phyloP scores from a whole-genome alignment of 306 rosid species.

The Cajanus cajan region DNA sequence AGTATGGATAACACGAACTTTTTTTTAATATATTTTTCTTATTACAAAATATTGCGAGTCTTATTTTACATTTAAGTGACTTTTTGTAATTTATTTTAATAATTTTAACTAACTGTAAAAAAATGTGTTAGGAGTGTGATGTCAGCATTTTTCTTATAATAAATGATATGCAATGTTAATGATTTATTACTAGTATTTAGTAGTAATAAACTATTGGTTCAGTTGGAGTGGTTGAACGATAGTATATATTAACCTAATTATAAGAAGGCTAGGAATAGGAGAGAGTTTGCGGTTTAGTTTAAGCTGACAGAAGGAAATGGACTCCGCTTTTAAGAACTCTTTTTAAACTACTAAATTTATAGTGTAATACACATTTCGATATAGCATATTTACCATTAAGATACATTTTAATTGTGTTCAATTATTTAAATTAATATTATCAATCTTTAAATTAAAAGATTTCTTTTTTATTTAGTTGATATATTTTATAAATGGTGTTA shows the following conservation, averaged over 20 bases:
- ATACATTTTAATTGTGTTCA: too few relatives aligned
- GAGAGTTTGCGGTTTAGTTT: not conserved
- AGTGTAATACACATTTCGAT: not conserved
- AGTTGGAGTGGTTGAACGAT: conserved; percentile 2
- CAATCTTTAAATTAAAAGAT: not conserved
- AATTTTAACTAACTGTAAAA: too few relatives aligned
- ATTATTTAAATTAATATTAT: not conserved
- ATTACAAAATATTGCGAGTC: too few relatives aligned
- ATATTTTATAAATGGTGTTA: not conserved
- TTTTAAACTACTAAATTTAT: not conserved
- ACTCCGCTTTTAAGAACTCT: not conserved
- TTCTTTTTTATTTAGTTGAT: not conserved
- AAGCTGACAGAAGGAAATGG: not conserved
- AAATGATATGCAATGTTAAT: not conserved
- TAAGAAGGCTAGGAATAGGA: not conserved
- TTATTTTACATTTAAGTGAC: too few relatives aligned
- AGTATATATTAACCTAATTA: not conserved
- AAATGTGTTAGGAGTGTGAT: too few relatives aligned
- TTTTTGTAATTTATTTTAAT: too few relatives aligned
- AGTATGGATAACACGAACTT: too few relatives aligned
- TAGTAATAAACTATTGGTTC: not conserved
- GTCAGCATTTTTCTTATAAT: too few relatives aligned
- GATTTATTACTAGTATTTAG: not conserved
- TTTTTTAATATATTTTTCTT: too few relatives aligned
- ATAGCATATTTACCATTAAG: not conserved